These are phyloP conservation scores for Phytophthora cactorum DNA, from an alignment of 352 stramenopile genomes.

Conservation along the genomic window DNA sequence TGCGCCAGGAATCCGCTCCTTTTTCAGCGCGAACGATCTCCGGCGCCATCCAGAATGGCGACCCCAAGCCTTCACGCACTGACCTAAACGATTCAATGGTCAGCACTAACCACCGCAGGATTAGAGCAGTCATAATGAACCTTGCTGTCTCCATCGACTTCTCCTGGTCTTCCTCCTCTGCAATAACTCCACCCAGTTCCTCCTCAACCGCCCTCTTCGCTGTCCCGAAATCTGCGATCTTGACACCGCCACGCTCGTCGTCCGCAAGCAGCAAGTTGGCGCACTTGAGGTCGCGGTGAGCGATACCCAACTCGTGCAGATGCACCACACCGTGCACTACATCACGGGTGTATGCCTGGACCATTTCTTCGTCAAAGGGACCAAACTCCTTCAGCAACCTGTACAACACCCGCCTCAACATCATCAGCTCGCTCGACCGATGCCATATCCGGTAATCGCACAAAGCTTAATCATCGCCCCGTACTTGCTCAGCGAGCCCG, in stretches of 20 bases:
- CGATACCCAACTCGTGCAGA: constrained; percentile 72
- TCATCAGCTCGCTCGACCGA: not conserved
- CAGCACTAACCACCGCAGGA: not conserved
- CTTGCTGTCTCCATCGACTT: constrained; percentile 31
- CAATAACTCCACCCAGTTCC: not conserved
- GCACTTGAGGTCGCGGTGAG: constrained; percentile 90
- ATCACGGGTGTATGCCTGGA: constrained; percentile 61
- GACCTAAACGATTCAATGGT: constrained; percentile 41
- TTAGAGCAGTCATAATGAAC: constrained; percentile 1
- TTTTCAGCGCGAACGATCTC: constrained; percentile 92
- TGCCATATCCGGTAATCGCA: not conserved
- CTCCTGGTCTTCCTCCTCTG: constrained; percentile 15
- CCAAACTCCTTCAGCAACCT: constrained; percentile 88
- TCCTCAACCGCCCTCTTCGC: constrained; percentile 48
- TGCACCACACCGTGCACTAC: constrained; percentile 73
- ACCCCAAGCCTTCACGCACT: constrained; percentile 81
- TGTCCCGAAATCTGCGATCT: constrained; percentile 89
- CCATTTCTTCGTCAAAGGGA: constrained; percentile 64
- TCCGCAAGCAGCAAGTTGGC: constrained; percentile 82
- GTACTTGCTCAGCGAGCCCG: constrained; percentile 78
- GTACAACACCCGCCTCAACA: not conserved
- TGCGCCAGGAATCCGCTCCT: constrained; percentile 78
- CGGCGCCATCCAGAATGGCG: constrained; percentile 95
- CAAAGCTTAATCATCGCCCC: not conserved
- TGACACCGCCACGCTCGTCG: constrained; percentile 58